Conservation (phyloP, 179 eudicot species). For the Vitellaria paradoxa region DNA sequence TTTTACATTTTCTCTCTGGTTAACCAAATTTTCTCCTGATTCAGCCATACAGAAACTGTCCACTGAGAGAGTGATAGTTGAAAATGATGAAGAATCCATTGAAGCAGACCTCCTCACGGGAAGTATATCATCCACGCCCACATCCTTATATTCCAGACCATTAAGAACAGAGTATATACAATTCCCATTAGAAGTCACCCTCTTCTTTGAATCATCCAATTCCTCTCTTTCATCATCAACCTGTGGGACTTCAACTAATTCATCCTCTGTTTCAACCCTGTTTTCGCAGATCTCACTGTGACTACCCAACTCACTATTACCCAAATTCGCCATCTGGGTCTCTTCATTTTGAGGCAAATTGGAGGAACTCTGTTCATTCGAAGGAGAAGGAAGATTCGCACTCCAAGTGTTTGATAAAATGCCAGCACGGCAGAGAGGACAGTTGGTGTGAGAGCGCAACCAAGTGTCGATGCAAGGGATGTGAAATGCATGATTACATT, state of each 20-base stretch:
- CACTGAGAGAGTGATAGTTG: background rate
- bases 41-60: background rate
- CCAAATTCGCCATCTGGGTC: constrained; percentile 13
- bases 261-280: constrained; percentile 15
- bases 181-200: background rate
- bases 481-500: constrained; percentile 35
- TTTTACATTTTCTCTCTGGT: background rate
- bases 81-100: constrained; percentile 8
- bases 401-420: constrained; percentile 26
- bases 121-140: background rate
- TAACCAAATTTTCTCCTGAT: background rate
- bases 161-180: background rate
- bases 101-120: constrained; percentile 14
- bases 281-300: background rate
- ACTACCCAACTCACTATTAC: background rate
- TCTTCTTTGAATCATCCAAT: background rate
- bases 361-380: constrained; percentile 1
- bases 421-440: constrained; percentile 32
- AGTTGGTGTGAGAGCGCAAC: constrained; percentile 33
- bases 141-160: background rate
- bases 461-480: constrained; percentile 32
- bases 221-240: constrained; percentile 10
- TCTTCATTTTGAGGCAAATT: constrained; percentile 5
- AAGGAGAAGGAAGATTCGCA: background rate
- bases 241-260: background rate